phyloP scores from a whole-genome alignment of 805 yeast genomes.

The Candida khao-thaluensis region DNA sequence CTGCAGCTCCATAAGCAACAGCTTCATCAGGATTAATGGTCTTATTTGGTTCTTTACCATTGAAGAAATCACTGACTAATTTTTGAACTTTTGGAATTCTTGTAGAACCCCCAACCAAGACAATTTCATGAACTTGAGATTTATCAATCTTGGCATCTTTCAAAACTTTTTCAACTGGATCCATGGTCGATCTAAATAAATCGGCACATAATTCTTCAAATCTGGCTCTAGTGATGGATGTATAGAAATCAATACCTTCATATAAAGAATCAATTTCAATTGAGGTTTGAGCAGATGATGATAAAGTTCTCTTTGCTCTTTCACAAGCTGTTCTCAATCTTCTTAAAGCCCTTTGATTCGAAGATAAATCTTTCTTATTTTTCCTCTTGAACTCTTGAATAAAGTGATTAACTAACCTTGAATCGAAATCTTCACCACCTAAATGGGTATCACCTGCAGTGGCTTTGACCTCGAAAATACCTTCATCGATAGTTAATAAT shows the following conservation, averaged over 20 bases:
- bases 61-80: conserved; percentile 83
- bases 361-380: conserved; percentile 77
- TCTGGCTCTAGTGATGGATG: conserved; percentile 94
- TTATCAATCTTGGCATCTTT: conserved; percentile 89
- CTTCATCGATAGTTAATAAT: conserved; percentile 80
- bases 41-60: conserved; percentile 94
- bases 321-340: conserved; percentile 97
- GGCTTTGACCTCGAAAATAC: conserved; percentile 89
- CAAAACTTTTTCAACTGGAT: conserved; percentile 94
- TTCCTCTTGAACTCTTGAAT: conserved; percentile 93
- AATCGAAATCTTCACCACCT: conserved; percentile 97
- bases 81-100: conserved; percentile 98
- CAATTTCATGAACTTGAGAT: conserved; percentile 89
- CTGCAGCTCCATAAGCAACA: conserved; percentile 99
- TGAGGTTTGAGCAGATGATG: conserved; percentile 93
- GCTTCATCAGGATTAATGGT: conserved; percentile 99
- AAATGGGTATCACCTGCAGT: conserved; percentile 96
- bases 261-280: conserved; percentile 93
- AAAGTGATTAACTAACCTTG: conserved; percentile 84
- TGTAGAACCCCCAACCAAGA: conserved; percentile 98
- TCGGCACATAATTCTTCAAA: conserved; percentile 95
- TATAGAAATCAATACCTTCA: conserved; percentile 94
- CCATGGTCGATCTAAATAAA: conserved; percentile 88
- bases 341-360: conserved; percentile 82
- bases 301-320: conserved; percentile 95